These are phyloP conservation scores for Trametes punicea DNA, from an alignment of 768 basidiomycete genomes.

Conservation along the genomic window DNA sequence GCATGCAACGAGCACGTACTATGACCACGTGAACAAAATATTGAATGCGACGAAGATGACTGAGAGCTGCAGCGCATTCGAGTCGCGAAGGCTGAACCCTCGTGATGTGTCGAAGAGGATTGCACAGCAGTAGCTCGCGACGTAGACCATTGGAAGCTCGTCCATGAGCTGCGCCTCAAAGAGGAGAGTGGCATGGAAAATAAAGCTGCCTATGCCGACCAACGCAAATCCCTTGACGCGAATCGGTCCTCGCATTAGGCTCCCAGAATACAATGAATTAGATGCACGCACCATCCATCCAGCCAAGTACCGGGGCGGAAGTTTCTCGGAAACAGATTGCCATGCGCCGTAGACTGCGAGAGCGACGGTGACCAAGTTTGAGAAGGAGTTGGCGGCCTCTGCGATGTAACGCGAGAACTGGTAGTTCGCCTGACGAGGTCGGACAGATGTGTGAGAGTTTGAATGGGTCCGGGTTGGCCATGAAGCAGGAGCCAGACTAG, in stretches of 20 bases:
- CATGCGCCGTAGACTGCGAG: slow-evolving; percentile 45
- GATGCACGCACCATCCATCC: slow-evolving; percentile 30
- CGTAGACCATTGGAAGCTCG: slow-evolving; percentile 81
- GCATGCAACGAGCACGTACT: slow-evolving; percentile 48
- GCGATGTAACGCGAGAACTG: slow-evolving; percentile 76
- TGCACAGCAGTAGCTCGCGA: slow-evolving; percentile 57
- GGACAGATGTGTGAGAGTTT: not conserved
- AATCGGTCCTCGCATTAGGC: not conserved
- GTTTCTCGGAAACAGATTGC: slow-evolving; percentile 28
- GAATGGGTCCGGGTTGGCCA: not conserved
- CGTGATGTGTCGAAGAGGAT: slow-evolving; percentile 56
- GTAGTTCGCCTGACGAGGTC: slow-evolving; percentile 57
- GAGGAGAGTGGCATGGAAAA: slow-evolving; percentile 74
- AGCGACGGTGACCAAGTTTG: slow-evolving; percentile 46
- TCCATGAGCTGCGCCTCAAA: slow-evolving; percentile 80
- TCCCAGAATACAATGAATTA: not conserved
- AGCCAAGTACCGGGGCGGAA: slow-evolving; percentile 36
- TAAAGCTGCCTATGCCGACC: slow-evolving; percentile 73
- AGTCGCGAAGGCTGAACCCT: slow-evolving; percentile 42
- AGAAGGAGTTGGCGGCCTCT: slow-evolving; percentile 70
- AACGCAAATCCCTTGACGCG: slow-evolving; percentile 56
- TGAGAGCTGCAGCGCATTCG: slow-evolving; percentile 40
- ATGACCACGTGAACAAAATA: slow-evolving; percentile 63
- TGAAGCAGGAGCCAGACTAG: not conserved
- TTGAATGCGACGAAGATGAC: slow-evolving; percentile 46